These are phyloP conservation scores for Cylindrodendrum hubeiense DNA, from an alignment of 2,329 filamentous ascomycete species.

Conservation along the genomic window DNA sequence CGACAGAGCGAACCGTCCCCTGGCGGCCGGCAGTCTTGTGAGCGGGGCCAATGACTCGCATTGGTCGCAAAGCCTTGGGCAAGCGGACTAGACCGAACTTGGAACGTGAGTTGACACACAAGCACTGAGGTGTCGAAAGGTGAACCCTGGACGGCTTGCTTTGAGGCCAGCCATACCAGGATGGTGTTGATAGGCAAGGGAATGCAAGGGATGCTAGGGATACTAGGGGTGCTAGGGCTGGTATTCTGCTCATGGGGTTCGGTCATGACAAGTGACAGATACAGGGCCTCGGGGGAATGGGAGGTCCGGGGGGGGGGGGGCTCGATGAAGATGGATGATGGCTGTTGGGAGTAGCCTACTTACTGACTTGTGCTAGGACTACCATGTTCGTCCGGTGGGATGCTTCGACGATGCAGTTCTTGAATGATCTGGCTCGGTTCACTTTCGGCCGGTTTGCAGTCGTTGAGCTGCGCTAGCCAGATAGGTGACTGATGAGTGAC, in stretches of 20 bases:
- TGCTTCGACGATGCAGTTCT: neutral
- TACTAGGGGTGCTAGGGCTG: neutral
- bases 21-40: slow-evolving; percentile 33
- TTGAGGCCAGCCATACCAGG: slow-evolving; percentile 4
- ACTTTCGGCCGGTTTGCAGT: slow-evolving; percentile 1
- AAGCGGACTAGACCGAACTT: slow-evolving; percentile 30
- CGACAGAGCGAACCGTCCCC: slow-evolving; percentile 11
- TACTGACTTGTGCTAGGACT: slow-evolving; percentile 6
- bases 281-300: slow-evolving; percentile 9
- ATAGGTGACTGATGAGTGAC: neutral
- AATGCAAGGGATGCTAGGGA: neutral
- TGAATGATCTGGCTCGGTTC: slow-evolving; percentile 8
- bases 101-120: slow-evolving; percentile 14
- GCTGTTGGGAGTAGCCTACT: neutral
- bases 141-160: slow-evolving; percentile 10
- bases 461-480: slow-evolving; percentile 5
- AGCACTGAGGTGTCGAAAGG: slow-evolving; percentile 2
- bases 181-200: neutral
- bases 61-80: slow-evolving; percentile 38
- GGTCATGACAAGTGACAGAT: slow-evolving; percentile 18
- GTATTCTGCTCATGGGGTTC: slow-evolving; percentile 10
- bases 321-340: slow-evolving; percentile 1
- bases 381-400: neutral
- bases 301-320: neutral
- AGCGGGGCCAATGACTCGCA: slow-evolving; percentile 45